phyloP scores from a whole-genome alignment of 2,329 filamentous ascomycete species.

The Phoma sp. region DNA sequence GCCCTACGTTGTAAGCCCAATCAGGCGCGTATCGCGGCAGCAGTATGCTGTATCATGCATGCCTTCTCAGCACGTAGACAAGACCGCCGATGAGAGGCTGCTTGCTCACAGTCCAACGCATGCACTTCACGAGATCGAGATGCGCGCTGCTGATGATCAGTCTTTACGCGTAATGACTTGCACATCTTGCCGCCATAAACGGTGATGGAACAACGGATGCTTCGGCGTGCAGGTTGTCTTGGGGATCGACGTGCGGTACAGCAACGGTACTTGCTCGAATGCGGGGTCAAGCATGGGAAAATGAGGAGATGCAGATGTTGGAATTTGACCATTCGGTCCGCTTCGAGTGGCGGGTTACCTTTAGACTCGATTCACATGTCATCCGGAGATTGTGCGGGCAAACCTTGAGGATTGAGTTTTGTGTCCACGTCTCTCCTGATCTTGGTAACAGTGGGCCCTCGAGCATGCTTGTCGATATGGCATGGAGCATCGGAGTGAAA shows the following conservation, averaged over 20 bases:
- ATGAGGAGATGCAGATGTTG: slow-evolving; percentile 8
- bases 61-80: neutral
- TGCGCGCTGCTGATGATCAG: neutral
- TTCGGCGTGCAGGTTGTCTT: neutral
- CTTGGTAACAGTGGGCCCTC: neutral
- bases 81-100: neutral
- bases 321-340: slow-evolving; percentile 6
- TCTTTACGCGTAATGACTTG: neutral
- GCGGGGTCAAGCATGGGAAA: slow-evolving; percentile 15
- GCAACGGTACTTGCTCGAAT: neutral
- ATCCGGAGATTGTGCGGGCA: neutral
- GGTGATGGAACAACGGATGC: neutral
- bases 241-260: slow-evolving; percentile 2
- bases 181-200: neutral
- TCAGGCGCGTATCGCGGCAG: slow-evolving; percentile 3
- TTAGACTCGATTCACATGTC: neutral
- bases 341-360: neutral
- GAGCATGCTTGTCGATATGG: neutral
- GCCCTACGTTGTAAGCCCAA: neutral
- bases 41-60: neutral
- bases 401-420: neutral
- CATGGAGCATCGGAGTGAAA: neutral
- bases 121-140: neutral
- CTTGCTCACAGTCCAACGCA: no score
- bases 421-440: no score